A percentile compares a stretch with the other conserved stretches of the same genome.
Evolutionary conservation across 371 early-diverging fungal species (phyloP).

Genomic region (Basidiobolus meristosporus): DNA sequence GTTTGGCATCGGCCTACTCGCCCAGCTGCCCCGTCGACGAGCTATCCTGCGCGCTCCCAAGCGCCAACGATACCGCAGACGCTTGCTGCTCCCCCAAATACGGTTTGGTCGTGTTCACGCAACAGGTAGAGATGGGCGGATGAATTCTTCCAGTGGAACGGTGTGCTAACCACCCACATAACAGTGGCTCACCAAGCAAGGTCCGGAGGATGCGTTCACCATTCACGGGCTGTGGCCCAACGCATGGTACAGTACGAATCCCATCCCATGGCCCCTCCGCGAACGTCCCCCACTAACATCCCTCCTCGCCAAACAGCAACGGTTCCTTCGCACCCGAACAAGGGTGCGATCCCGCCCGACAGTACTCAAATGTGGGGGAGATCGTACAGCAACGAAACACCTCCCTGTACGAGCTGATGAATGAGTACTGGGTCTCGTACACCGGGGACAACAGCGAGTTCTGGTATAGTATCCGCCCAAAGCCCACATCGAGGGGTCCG

Average conservation of each 20-base stretch:
- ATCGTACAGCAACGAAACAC: not conserved
- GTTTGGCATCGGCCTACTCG: too few relatives aligned
- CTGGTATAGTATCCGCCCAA: conserved; percentile 1
- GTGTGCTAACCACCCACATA: not conserved
- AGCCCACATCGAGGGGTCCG: not conserved
- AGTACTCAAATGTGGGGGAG: conserved; percentile 9
- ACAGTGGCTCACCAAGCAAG: conserved; percentile 22
- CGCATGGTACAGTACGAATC: conserved; percentile 25
- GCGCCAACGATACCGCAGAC: too few relatives aligned
- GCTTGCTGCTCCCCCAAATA: conserved; percentile 49
- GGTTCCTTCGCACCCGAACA: conserved; percentile 28
- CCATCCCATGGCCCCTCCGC: conserved; percentile 2
- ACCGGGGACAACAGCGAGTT: conserved; percentile 14
- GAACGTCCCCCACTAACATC: not conserved
- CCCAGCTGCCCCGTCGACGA: too few relatives aligned
- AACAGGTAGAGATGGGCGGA: conserved; percentile 4
- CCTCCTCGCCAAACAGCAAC: conserved; percentile 2
- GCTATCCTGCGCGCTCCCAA: too few relatives aligned
- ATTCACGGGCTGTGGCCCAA: conserved; percentile 73
- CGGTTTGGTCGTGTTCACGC: conserved; percentile 38
- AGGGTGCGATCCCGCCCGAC: conserved; percentile 49
- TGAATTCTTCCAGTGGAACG: not conserved
- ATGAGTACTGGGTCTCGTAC: conserved; percentile 14
- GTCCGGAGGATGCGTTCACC: conserved; percentile 31
- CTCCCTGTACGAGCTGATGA: not conserved